These are phyloP conservation scores for Gossypium davidsonii DNA, from an alignment of 441 rosid genomes.

Conservation along the genomic window DNA sequence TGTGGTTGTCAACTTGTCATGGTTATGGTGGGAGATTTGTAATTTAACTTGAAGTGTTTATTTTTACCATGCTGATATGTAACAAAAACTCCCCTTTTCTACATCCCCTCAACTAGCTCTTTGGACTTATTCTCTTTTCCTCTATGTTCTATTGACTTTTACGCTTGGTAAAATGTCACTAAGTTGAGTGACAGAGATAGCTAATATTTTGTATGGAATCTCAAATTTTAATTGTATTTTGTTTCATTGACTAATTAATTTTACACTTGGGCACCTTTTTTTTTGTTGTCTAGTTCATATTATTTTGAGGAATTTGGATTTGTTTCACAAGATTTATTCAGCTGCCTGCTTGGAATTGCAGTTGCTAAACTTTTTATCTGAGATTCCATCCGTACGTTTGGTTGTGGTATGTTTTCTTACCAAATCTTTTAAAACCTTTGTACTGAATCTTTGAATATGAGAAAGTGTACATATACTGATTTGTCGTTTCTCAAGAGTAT, in stretches of 20 bases:
- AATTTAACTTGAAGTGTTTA: not conserved
- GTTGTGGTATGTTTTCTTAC: constrained; percentile 68
- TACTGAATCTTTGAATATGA: constrained; percentile 14
- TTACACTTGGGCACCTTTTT: not conserved
- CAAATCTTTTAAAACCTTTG: constrained; percentile 10
- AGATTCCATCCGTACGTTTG: constrained; percentile 71
- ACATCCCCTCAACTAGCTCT: too few relatives aligned
- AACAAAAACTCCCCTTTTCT: too few relatives aligned
- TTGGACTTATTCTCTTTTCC: too few relatives aligned
- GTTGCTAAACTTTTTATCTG: constrained; percentile 79
- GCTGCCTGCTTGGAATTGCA: constrained; percentile 39
- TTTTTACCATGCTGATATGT: not conserved
- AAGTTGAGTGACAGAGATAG: too few relatives aligned
- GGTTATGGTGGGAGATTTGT: not conserved
- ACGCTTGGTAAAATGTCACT: too few relatives aligned
- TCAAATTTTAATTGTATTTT: not conserved
- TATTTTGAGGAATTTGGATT: constrained; percentile 13
- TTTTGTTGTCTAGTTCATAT: not conserved
- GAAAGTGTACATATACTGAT: not conserved
- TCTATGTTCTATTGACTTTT: too few relatives aligned
- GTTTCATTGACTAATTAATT: not conserved
- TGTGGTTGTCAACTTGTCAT: not conserved
- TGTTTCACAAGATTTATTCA: constrained; percentile 7
- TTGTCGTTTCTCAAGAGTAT: not conserved
- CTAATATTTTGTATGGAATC: too few relatives aligned